Evolutionary conservation across 2,329 filamentous ascomycete genomes (phyloP), one percentile per base, ranked within the genome.

Genomic region (Scytalidium sp.): DNA sequence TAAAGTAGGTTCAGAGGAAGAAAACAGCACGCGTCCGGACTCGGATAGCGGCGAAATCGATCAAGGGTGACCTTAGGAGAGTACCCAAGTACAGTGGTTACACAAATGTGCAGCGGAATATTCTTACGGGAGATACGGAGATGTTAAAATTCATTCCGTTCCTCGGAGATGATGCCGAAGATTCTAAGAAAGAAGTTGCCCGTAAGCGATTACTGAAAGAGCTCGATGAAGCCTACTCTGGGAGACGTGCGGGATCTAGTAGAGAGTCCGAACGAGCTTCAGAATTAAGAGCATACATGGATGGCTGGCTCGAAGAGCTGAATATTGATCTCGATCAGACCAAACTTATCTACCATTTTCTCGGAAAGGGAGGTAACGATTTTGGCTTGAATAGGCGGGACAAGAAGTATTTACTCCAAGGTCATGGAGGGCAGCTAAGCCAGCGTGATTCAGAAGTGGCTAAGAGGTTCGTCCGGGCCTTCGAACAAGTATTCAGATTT

Each of bases 111-210:
- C 32, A 20, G 21, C 19, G 43, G 2, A 41, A 46, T 23, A 41
- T 46, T 23, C 36, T 50, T 6, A 43, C 45, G 40, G 47, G 36
- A 13, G 62, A 64, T 50, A 55, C 59, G 40, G 57, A 59, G 21
- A 57, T 57, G 29, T 50, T 64, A 8, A 56, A 55, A 40, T 64
- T 56, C 39, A 49, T 61, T 25, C 60, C 60, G 22, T 56, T 57
- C 21, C 29, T 64, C 19, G 54, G 51, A 36, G 52, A 59, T 43
- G 36, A 21, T 39, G 22, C 45, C 2, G 45, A 43, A 7, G 29
- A 17, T 19, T 21, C 46, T 8, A 43, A 56, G 21, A 27, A 43
- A 10, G 45, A 41, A 51, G 29, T n/a, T 7, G 32, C 32, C 17
- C 41, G 25, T 9, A 51, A 52, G 13, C 40, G 46, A 41, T 47